Evolutionary conservation across 2,329 filamentous ascomycete species (phyloP).

Genomic region (Colletotrichum sp.): DNA sequence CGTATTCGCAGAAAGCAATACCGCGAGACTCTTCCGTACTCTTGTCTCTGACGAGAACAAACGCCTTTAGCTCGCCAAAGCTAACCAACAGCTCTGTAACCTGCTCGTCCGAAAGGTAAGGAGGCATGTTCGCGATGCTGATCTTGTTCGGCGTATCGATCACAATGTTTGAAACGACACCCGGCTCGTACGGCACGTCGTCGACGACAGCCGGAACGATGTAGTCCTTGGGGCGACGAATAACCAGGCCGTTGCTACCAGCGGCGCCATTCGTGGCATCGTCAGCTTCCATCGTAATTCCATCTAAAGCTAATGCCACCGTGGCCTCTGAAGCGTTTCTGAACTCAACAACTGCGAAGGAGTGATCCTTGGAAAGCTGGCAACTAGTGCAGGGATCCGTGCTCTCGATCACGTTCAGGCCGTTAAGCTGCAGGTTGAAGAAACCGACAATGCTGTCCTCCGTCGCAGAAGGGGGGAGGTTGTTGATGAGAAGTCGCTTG

Average conservation of each 20-base stretch:
- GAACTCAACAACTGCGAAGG: constrained; percentile 91
- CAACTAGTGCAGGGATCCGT: constrained; percentile 85
- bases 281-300: constrained; percentile 83
- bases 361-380: constrained; percentile 78
- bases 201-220: constrained; percentile 85
- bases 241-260: constrained; percentile 65
- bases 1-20: constrained; percentile 96
- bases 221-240: constrained; percentile 93
- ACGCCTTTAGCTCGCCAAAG: constrained; percentile 93
- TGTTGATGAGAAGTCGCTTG: constrained; percentile 89
- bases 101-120: constrained; percentile 88
- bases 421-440: constrained; percentile 96
- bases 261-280: constrained; percentile 61
- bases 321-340: constrained; percentile 87
- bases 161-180: constrained; percentile 79
- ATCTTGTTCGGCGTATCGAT: constrained; percentile 96
- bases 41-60: constrained; percentile 86
- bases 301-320: constrained; percentile 87
- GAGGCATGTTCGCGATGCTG: constrained; percentile 86
- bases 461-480: constrained; percentile 74
- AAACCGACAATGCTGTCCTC: constrained; percentile 82
- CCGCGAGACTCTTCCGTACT: constrained; percentile 87
- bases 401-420: constrained; percentile 87
- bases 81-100: constrained; percentile 88
- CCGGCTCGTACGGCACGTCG: constrained; percentile 75